These are phyloP conservation scores for Schizophyllum commune DNA, from an alignment of 1,284 basidiomycete genomes.

Conservation along the genomic window DNA sequence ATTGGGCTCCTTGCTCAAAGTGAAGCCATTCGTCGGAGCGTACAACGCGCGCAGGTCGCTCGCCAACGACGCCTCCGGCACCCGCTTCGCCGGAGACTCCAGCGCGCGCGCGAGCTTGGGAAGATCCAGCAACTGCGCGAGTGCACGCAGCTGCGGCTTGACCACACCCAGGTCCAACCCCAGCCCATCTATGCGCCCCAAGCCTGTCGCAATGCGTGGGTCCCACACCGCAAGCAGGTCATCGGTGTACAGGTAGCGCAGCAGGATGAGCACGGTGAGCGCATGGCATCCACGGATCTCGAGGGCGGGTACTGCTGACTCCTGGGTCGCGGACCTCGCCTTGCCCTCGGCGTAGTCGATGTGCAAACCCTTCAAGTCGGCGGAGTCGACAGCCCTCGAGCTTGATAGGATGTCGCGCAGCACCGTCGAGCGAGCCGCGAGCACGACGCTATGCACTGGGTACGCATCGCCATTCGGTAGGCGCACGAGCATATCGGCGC, in stretches of 20 bases:
- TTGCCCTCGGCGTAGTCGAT: not conserved
- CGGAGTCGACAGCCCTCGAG: constrained; percentile 18
- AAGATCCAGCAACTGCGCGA: constrained; percentile 53
- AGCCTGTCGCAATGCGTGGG: constrained; percentile 46
- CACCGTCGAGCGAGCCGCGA: constrained; percentile 52
- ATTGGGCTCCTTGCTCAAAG: constrained; percentile 19
- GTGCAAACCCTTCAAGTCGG: constrained; percentile 12
- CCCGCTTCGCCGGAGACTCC: constrained; percentile 42
- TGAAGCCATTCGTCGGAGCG: not conserved
- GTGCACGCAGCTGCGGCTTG: constrained; percentile 50
- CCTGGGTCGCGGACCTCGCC: constrained; percentile 8
- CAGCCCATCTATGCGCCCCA: constrained; percentile 34
- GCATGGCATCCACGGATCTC: constrained; percentile 47
- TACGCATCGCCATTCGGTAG: constrained; percentile 34
- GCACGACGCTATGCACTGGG: constrained; percentile 60
- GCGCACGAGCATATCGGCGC: constrained; percentile 58
- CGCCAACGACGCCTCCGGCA: constrained; percentile 36
- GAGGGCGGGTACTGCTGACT: constrained; percentile 19
- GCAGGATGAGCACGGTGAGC: constrained; percentile 67
- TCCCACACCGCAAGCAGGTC: constrained; percentile 84
- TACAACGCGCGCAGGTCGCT: constrained; percentile 45
- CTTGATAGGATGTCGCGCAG: constrained; percentile 41
- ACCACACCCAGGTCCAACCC: constrained; percentile 38
- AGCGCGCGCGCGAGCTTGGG: constrained; percentile 46
- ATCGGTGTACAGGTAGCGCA: constrained; percentile 88